phyloP scores from a whole-genome alignment of 345 rosid genomes.

The Brassica cretica region DNA sequence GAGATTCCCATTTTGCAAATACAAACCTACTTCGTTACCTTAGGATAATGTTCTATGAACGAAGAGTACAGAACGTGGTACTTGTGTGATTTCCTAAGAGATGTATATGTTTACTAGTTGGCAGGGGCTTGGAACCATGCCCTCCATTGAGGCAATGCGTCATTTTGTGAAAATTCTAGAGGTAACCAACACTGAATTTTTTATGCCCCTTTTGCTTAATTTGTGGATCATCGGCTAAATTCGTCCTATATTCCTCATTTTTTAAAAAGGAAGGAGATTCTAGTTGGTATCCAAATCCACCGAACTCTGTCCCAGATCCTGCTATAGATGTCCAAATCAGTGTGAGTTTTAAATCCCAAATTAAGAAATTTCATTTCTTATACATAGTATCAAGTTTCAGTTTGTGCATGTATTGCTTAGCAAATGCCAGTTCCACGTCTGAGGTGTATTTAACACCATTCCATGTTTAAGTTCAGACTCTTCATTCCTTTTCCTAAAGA shows the following conservation, averaged over 20 bases:
- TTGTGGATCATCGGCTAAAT: neutral
- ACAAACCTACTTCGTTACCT: neutral
- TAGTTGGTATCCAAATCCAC: conserved; percentile 76
- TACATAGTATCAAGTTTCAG: neutral
- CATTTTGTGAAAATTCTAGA: conserved; percentile 94
- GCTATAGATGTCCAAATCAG: conserved; percentile 54
- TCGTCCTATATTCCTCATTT: conserved; percentile 1
- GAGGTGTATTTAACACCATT: neutral
- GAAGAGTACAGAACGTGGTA: neutral
- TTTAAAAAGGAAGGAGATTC: conserved; percentile 80
- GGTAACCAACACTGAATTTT: conserved; percentile 41
- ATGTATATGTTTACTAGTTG: conserved; percentile 59
- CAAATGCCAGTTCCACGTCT: neutral
- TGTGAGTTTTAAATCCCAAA: conserved; percentile 48
- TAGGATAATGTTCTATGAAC: conserved; percentile 6
- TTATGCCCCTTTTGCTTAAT: conserved; percentile 7
- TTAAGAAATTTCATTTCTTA: neutral
- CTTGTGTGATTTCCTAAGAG: conserved; percentile 15
- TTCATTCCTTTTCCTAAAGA: neutral
- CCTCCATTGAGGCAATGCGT: conserved; percentile 92
- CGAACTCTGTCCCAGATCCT: conserved; percentile 58
- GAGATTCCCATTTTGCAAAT: neutral
- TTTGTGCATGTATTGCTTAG: conserved; percentile 13
- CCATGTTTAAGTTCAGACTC: neutral
- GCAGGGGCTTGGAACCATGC: conserved; percentile 93